phyloP scores from a whole-genome alignment of 768 basidiomycete species.

The Leccinum barrowsii region DNA sequence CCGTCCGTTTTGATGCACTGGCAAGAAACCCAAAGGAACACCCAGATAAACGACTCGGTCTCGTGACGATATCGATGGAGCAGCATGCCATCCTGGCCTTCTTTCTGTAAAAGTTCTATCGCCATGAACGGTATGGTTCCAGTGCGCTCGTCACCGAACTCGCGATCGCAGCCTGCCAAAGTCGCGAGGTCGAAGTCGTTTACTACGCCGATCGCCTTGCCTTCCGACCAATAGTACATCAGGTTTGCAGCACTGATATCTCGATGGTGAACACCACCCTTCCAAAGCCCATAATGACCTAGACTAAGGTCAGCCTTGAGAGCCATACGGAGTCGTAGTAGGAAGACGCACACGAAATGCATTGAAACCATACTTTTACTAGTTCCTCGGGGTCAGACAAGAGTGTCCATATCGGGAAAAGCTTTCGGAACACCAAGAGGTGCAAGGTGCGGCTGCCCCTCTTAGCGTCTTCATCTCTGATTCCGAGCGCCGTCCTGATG shows the following conservation, averaged over 20 bases:
- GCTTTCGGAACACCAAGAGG: neutral
- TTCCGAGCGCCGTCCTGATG: neutral
- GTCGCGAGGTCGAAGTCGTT: slow-evolving; percentile 14
- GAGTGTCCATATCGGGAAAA: neutral
- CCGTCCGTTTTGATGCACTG: neutral
- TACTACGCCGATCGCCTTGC: slow-evolving; percentile 5
- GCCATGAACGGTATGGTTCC: slow-evolving; percentile 19
- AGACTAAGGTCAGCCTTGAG: neutral
- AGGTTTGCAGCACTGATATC: slow-evolving; percentile 15
- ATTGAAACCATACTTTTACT: neutral
- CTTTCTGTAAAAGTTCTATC: neutral
- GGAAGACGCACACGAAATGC: neutral
- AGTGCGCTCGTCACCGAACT: slow-evolving; percentile 2
- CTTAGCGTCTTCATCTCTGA: neutral
- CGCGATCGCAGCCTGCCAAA: neutral
- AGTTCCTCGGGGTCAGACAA: neutral
- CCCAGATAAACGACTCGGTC: slow-evolving; percentile 3
- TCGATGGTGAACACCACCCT: slow-evolving; percentile 6
- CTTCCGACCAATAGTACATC: slow-evolving; percentile 5
- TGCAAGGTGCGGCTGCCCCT: neutral
- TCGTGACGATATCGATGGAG: neutral
- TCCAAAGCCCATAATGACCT: slow-evolving; percentile 11
- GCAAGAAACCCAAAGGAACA: neutral
- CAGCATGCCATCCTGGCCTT: neutral
- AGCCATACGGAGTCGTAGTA: neutral